phyloP scores from a whole-genome alignment of 176 grass and related monocot species.

The sorghum (Sorghum bicolor) region Sorghum_bicolor_NCBIv3 NC_012876.2:64127001-64127500 shows the following conservation, averaged over 20 bases:
- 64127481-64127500: not conserved
- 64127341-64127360: slow-evolving; percentile 80
- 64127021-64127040: not conserved
- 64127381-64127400: slow-evolving; percentile 72
- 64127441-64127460: not conserved
- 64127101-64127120: slow-evolving; percentile 89
- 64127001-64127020: not conserved
- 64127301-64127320: slow-evolving; percentile 70
- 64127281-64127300: slow-evolving; percentile 77
- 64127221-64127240: not conserved
- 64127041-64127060: slow-evolving; percentile 17
- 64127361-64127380: slow-evolving; percentile 72
- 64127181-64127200: slow-evolving; percentile 80
- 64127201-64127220: slow-evolving; percentile 2
- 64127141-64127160: slow-evolving; percentile 76
- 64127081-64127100: slow-evolving; percentile 72
- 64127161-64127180: slow-evolving; percentile 84
- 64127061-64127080: slow-evolving; percentile 65
- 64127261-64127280: slow-evolving; percentile 38
- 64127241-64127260: not conserved
- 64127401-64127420: slow-evolving; percentile 71
- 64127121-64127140: slow-evolving; percentile 77
- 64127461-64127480: not conserved
- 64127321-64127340: slow-evolving; percentile 71
- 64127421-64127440: slow-evolving; percentile 64